Percentiles rank a stretch among this genome's conserved stretches.
Conservation (phyloP, 2,329 filamentous ascomycete species). For the Aspergillus udagawae region DNA sequence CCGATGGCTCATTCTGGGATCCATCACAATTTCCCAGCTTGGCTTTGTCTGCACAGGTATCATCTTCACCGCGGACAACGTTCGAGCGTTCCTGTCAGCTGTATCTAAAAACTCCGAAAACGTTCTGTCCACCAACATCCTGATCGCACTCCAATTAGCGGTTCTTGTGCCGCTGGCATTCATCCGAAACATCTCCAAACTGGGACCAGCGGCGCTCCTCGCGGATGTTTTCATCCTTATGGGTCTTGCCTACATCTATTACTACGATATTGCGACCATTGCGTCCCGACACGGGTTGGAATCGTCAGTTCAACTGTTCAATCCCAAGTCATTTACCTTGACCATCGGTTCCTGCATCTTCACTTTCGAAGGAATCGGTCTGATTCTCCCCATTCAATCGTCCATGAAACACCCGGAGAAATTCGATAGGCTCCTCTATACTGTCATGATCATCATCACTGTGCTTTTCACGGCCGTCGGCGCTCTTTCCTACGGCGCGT, state of each 20-base stretch:
- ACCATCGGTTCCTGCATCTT: slow-evolving; percentile 98
- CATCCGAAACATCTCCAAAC: slow-evolving; percentile 90
- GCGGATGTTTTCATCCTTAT: slow-evolving; percentile 91
- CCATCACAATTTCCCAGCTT: slow-evolving; percentile 69
- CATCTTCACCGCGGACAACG: slow-evolving; percentile 73
- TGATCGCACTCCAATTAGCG: slow-evolving; percentile 79
- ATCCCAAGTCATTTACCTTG: slow-evolving; percentile 82
- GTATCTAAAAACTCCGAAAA: slow-evolving; percentile 47
- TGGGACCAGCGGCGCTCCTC: slow-evolving; percentile 84
- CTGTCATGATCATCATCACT: slow-evolving; percentile 91
- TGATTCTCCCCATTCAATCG: slow-evolving; percentile 95
- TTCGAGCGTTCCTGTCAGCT: slow-evolving; percentile 63
- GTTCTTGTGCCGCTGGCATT: slow-evolving; percentile 90
- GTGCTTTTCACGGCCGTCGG: slow-evolving; percentile 85
- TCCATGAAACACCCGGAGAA: slow-evolving; percentile 87
- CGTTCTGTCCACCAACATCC: slow-evolving; percentile 52
- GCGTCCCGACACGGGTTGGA: slow-evolving; percentile 64
- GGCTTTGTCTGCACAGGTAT: slow-evolving; percentile 75
- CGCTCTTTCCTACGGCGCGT: slow-evolving; percentile 88
- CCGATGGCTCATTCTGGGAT: slow-evolving; percentile 62
- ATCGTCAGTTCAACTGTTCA: slow-evolving; percentile 85
- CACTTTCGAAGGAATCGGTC: slow-evolving; percentile 92
- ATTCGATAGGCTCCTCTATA: slow-evolving; percentile 79
- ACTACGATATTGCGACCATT: slow-evolving; percentile 84
- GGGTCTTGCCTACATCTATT: slow-evolving; percentile 86